phyloP scores from a whole-genome alignment of 139 green algal genomes.

The Chlamydomonas sphaeroides region DNA sequence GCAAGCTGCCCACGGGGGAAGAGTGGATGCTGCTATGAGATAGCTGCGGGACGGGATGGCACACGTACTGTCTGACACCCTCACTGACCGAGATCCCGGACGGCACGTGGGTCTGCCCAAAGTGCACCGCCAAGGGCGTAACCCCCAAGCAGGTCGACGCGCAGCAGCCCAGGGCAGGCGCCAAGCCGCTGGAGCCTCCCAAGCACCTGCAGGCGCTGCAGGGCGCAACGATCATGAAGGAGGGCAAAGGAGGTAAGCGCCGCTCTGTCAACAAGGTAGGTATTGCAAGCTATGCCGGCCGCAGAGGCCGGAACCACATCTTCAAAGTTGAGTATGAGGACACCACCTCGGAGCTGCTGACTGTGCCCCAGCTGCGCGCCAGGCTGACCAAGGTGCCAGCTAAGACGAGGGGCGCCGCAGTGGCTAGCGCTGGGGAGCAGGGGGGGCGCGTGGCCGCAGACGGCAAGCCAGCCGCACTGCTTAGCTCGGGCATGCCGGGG shows the following conservation, averaged over 20 bases:
- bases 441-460: too few species aligned
- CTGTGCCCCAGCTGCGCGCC: not conserved
- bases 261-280: not conserved
- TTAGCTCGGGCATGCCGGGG: too few species aligned
- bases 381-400: not conserved
- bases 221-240: not conserved
- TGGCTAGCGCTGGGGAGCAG: too few species aligned
- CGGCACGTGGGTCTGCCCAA: constrained; percentile 47
- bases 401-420: too few species aligned
- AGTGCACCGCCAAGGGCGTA: not conserved
- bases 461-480: too few species aligned
- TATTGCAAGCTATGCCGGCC: not conserved
- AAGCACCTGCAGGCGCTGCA: not conserved
- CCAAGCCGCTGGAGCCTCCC: not conserved
- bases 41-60: constrained; percentile 43
- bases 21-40: constrained; percentile 54
- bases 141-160: not conserved
- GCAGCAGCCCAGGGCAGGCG: not conserved
- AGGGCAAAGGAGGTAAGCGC: not conserved
- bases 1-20: not conserved
- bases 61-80: constrained; percentile 44
- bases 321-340: not conserved
- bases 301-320: not conserved
- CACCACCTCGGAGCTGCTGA: not conserved
- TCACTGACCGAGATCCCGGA: constrained; percentile 18